phyloP scores from a whole-genome alignment of 1,284 basidiomycete species.

The Sporisorium exsertum region DNA sequence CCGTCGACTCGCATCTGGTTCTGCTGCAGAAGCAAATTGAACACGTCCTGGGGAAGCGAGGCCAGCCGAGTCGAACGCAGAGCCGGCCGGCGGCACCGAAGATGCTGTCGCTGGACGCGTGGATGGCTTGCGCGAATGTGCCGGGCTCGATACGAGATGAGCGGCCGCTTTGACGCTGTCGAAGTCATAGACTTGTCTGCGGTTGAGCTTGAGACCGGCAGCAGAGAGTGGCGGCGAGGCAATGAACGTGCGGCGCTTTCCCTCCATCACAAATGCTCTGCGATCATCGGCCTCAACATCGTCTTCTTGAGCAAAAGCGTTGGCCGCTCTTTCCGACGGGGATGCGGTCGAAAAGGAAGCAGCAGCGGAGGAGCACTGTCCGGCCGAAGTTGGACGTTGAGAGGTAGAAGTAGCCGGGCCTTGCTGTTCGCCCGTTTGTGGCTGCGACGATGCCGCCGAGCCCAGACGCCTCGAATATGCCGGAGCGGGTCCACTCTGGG shows the following conservation, averaged over 20 bases:
- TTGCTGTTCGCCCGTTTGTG: slow-evolving; percentile 15
- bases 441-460: slow-evolving; percentile 22
- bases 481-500: slow-evolving; percentile 17
- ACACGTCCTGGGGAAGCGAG: neutral
- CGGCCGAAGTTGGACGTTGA: slow-evolving; percentile 8
- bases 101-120: slow-evolving; percentile 28
- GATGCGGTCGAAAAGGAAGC: too few relatives aligned
- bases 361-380: neutral
- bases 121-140: slow-evolving; percentile 1
- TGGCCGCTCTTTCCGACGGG: neutral
- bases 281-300: slow-evolving; percentile 13
- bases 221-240: slow-evolving; percentile 46
- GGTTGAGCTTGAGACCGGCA: slow-evolving; percentile 18
- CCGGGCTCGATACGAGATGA: slow-evolving; percentile 6
- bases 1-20: slow-evolving; percentile 4
- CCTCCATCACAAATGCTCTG: slow-evolving; percentile 26
- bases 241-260: slow-evolving; percentile 30
- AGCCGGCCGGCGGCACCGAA: slow-evolving; percentile 2
- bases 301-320: neutral
- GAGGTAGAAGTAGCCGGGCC: neutral
- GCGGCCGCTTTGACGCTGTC: slow-evolving; percentile 50
- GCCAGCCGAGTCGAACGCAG: slow-evolving; percentile 1
- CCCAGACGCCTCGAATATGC: slow-evolving; percentile 24
- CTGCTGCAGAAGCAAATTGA: neutral
- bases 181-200: slow-evolving; percentile 45